Evolutionary conservation across 2,329 filamentous ascomycete species (phyloP).

Genomic region (Aspergillus hiratsukae): DNA sequence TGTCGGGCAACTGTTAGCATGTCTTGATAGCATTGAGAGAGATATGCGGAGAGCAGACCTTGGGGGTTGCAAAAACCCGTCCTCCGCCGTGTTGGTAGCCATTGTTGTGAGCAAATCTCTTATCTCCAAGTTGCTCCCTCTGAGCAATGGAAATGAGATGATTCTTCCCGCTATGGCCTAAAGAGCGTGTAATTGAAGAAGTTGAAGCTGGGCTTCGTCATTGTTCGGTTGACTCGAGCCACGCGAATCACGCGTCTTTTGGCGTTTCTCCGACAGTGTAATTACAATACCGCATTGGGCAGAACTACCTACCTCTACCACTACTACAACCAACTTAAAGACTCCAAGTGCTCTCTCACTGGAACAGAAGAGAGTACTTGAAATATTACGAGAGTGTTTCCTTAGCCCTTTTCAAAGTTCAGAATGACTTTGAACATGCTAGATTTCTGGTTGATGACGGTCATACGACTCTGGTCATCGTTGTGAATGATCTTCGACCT

Average conservation of each 20-base stretch:
- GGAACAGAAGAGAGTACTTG: not conserved
- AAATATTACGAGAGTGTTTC: not conserved
- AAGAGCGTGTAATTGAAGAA: not conserved
- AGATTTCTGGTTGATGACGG: not conserved
- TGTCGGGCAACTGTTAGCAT: constrained; percentile 8
- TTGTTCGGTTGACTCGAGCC: not conserved
- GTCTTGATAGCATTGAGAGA: not conserved
- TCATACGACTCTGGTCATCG: not conserved
- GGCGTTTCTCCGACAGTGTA: constrained; percentile 14
- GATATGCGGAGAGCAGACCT: constrained; percentile 16
- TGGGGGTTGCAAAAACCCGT: constrained; percentile 26
- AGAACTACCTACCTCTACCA: not conserved
- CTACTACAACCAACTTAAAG: not conserved
- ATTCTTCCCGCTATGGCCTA: not conserved
- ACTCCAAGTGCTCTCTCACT: not conserved
- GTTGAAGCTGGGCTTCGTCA: not conserved
- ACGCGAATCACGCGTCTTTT: constrained; percentile 25
- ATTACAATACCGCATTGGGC: constrained; percentile 22
- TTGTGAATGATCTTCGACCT: not conserved
- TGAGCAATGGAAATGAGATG: not conserved
- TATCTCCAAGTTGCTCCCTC: not conserved
- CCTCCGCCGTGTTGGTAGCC: constrained; percentile 12
- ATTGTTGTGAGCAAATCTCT: constrained; percentile 7
- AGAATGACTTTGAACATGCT: not conserved
- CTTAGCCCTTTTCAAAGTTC: not conserved